Evolutionary conservation across 495 filamentous ascomycete species (phyloP), one percentile per base, ranked within the genome.

Genomic region (Aspergillus asperescens): DNA sequence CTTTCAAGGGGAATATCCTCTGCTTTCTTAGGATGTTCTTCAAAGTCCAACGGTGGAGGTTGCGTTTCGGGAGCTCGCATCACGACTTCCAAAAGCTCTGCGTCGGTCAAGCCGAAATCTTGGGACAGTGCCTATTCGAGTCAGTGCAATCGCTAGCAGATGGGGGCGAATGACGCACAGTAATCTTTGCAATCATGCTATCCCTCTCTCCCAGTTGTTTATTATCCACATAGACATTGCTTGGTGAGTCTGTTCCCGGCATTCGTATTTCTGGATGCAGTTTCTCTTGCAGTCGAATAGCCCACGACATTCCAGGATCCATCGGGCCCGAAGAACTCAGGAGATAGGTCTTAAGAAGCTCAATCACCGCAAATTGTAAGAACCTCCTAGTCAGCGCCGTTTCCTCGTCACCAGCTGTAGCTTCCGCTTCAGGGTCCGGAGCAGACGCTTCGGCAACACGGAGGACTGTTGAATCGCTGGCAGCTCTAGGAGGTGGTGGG

Each of bases 321-420:
- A 80, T 82, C 52, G 64, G 80, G 62, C 74, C 78, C 3, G 66
- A 63, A 13, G 81, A 67, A 25, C 69, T 77, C 52, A 81, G 63
- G 16, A 90, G 72, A 57, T 92, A 97, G 6, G 83, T 80, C 63
- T 96, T 93, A 15, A 95, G 62, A 13, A 96, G 67, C 62, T 93
- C 90, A 0, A 91, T 85, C 20, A 93, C 70, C 59, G 95, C 95
- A 40, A 90, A 88, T 57, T 95, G 88, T 49, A 96, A 68, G 24
- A 96, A 77, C 49, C 80, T 85, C 32, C 69, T 69, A 60, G 87
- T 82, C 49, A 94, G 69, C 9, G 72, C 69, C 0, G 68, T 67
- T 27, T 78, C 77, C 49, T 90, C 84, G 35, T 77, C 70, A 15
- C 68, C 62, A 18, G 69, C 64, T 1, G 66, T 66, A 28, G 69